Base-by-base conservation (phyloP, 176 grass and related monocot genomes). In the Chloris gayana region DNA sequence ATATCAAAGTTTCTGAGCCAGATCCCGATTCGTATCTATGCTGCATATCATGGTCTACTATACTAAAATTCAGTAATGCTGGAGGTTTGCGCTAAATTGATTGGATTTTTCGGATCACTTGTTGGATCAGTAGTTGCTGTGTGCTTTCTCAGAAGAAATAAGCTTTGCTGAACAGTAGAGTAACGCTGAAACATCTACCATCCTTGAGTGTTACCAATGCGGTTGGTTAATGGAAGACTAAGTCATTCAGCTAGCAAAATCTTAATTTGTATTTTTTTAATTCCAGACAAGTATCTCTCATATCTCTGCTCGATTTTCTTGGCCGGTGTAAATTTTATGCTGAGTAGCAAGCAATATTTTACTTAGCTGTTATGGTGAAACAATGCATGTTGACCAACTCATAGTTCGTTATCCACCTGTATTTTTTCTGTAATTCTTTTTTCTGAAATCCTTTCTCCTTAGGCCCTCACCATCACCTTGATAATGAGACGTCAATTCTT, bases 121-220 rank as follows among this genome's bases (percentile, higher is more conserved):
- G 24, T 14, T 66, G 26, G 4, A 46, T 26, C 13, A 44, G 26
- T 44, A 57, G 57, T 54, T 64, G 58, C 18, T 9, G 7, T 56
- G 26, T 79, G 38, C n/a, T 72, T 33, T 31, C n/a, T 30, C n/a
- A 58, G 7, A 41, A 27, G 51, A 32, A 69, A 77, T 82, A 64
- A 70, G 32, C 50, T 68, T 72, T 60, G n/a, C 14, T 67, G 67
- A 8, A 10, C 47, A 19, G 53, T 74, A 49, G n/a, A 49, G 29
- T 72, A 73, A 24, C 21, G 13, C 24, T 6, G 4, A 66, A 66
- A 18, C 61, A 60, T 42, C 57, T 44, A 18, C 11, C n/a, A 22
- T 37, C 22, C 67, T n/a, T 24, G 5, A 46, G 21, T 64, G 25
- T 56, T 77, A 34, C 67, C 0, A 6, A 46, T 12, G 8, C 0